Percentiles rank a stretch among this genome's conserved stretches.
Evolutionary conservation across 2,329 filamentous ascomycete species (phyloP).

Genomic region (Scedosporium dehoogii): DNA sequence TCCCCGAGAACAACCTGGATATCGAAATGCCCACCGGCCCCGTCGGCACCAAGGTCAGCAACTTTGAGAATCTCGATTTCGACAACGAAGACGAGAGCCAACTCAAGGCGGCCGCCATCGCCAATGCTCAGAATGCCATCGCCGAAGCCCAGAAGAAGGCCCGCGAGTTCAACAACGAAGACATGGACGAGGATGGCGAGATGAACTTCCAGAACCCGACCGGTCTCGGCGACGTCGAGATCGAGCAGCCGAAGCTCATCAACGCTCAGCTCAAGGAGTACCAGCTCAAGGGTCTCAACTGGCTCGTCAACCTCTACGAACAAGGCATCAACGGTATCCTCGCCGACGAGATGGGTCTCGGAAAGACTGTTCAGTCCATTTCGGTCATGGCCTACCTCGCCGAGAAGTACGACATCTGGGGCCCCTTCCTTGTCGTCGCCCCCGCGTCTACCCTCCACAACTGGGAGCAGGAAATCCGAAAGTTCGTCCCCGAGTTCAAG

Average conservation of each 20-base stretch:
- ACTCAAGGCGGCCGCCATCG: conserved; percentile 75
- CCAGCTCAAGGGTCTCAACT: conserved; percentile 97
- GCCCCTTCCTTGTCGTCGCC: conserved; percentile 91
- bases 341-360: conserved; percentile 98
- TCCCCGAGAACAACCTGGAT: conserved; percentile 32
- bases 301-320: conserved; percentile 97
- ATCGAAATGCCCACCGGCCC: conserved; percentile 44
- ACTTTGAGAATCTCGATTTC: conserved; percentile 91
- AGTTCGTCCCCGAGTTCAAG: conserved; percentile 90
- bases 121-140: conserved; percentile 92
- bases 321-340: conserved; percentile 99
- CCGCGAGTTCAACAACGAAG: conserved; percentile 77
- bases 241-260: conserved; percentile 88
- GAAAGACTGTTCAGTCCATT: conserved; percentile 97
- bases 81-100: conserved; percentile 85
- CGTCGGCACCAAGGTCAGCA: conserved; percentile 64
- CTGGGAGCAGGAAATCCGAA: conserved; percentile 97
- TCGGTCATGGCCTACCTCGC: conserved; percentile 98
- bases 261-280: conserved; percentile 96
- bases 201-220: conserved; percentile 99
- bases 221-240: conserved; percentile 85
- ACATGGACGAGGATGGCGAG: conserved; percentile 84
- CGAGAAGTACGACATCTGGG: conserved; percentile 96
- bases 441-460: conserved; percentile 96
- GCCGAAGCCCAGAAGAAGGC: conserved; percentile 91